Evolutionary conservation across 192 early-diverging fungal species (phyloP).

Genomic region (Funneliformis mosseae): DNA sequence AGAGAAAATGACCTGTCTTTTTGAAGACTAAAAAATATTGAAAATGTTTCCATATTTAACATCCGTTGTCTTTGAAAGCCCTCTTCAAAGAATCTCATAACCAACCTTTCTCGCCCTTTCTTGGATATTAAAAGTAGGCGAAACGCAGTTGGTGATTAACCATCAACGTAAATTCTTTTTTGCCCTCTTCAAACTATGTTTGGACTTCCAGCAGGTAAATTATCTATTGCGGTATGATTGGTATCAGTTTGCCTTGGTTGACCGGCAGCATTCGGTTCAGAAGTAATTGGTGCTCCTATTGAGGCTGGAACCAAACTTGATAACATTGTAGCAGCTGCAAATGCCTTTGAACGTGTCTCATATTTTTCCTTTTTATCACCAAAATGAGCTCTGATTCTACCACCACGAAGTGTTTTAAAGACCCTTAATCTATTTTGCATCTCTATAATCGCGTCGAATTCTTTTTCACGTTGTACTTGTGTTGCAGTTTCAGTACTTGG

Average conservation of each 20-base stretch:
- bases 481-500: conserved; percentile 34
- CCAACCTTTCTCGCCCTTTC: no score
- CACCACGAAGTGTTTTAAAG: conserved; percentile 48
- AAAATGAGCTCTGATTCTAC: conserved; percentile 34
- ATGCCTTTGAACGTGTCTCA: conserved; percentile 16
- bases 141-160: no score
- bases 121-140: no score
- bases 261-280: neutral
- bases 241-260: neutral
- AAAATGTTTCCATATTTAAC: no score
- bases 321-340: neutral
- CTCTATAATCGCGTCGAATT: conserved; percentile 43
- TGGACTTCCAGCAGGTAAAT: neutral
- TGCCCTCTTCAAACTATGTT: neutral
- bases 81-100: no score
- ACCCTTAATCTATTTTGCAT: conserved; percentile 42
- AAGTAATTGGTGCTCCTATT: neutral
- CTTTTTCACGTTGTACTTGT: conserved; percentile 38
- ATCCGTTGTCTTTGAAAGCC: no score
- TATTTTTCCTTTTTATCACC: neutral
- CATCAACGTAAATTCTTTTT: neutral
- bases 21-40: no score
- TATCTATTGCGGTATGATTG: neutral
- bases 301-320: neutral
- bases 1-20: no score